Evolutionary conservation across 495 filamentous ascomycete genomes (phyloP), one percentile per base, ranked within the genome.

Genomic region (Podospora australis): DNA sequence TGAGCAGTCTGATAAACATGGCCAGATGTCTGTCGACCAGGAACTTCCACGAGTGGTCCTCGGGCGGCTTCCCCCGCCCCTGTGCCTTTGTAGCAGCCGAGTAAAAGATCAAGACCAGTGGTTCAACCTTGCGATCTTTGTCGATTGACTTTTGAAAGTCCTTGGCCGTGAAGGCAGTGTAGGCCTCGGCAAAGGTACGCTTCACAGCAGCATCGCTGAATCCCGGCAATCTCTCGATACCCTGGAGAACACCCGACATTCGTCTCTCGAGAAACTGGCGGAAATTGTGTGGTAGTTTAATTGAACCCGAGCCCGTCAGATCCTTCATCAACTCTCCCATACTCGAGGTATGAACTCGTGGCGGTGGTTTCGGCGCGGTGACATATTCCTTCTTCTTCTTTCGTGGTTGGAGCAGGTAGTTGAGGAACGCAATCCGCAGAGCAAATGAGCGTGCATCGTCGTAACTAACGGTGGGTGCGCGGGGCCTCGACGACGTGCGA

Each of bases 21-120:
- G 94, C 94, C 50, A 97, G 81, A 63, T 99, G 94, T 43, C 90
- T 78, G 59, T 99, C 94, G 10, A 92, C 89, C 68, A 97, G 83
- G 35, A 84, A 73, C 68, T 89, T 96, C 89, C 90, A 97, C 32
- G 79, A 78, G 62, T 94, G 87, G 66, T 96, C 90, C n/a, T 84
- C 84, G 1, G 80, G 74, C 4, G 79, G 67, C 63, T 88, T 91
- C 38, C 88, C 87, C 50, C 90, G 90, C 55, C 79, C 73, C 50
- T 96, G 72, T 40, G 95, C 91, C 68, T 95, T 96, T 25, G 86
- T 70, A 3, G 72, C 70, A n/a, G 63, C 57, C 16, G 72, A 53
- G 84, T 94, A 71, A 83, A 90, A 53, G 79, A 96, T 76, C 81
- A 96, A 71, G 83, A 97, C 57, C 83, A 97, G 68, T 56, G 95